Conservation (phyloP, 495 filamentous ascomycete genomes). For the Apodospora peruviana region DNA sequence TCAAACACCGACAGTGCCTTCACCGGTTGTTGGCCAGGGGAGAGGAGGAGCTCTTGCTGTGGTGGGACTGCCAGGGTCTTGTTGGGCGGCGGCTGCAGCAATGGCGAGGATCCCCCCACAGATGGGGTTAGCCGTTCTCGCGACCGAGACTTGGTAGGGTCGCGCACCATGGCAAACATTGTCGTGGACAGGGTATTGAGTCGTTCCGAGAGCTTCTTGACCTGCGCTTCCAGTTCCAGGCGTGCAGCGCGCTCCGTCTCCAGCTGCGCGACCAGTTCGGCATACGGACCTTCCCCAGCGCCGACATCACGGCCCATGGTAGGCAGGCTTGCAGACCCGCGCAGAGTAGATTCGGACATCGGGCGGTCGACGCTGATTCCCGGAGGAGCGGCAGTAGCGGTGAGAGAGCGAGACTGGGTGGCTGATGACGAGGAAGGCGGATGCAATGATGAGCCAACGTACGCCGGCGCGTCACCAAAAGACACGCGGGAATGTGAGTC, state of each 20-base stretch:
- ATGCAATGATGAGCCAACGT: conserved; percentile 31
- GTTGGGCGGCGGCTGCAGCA: conserved; percentile 14
- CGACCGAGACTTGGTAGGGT: conserved; percentile 21
- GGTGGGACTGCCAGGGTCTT: conserved; percentile 7
- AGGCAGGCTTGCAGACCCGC: conserved; percentile 38
- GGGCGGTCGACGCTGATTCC: conserved; percentile 17
- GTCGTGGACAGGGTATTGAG: conserved; percentile 35
- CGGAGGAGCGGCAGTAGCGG: conserved; percentile 8
- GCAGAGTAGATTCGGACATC: conserved; percentile 35
- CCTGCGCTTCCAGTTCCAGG: conserved; percentile 44
- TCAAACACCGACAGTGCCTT: conserved; percentile 33
- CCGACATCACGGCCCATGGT: conserved; percentile 26
- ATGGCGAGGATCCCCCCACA: conserved; percentile 8
- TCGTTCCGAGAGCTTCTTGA: conserved; percentile 40
- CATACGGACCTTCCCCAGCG: conserved; percentile 18
- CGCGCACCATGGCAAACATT: conserved; percentile 30
- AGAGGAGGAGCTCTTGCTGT: conserved; percentile 1
- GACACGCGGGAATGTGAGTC: conserved; percentile 31
- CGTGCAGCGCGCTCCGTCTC: conserved; percentile 45
- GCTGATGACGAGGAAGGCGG: conserved; percentile 26
- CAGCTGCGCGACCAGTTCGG: conserved; percentile 36
- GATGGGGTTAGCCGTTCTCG: conserved; percentile 16
- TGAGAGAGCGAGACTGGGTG: conserved; percentile 17
- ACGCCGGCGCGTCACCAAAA: conserved; percentile 35
- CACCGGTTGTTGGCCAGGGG: neutral